Conservation (phyloP, 768 basidiomycete genomes). For the Suillus americanus region DNA sequence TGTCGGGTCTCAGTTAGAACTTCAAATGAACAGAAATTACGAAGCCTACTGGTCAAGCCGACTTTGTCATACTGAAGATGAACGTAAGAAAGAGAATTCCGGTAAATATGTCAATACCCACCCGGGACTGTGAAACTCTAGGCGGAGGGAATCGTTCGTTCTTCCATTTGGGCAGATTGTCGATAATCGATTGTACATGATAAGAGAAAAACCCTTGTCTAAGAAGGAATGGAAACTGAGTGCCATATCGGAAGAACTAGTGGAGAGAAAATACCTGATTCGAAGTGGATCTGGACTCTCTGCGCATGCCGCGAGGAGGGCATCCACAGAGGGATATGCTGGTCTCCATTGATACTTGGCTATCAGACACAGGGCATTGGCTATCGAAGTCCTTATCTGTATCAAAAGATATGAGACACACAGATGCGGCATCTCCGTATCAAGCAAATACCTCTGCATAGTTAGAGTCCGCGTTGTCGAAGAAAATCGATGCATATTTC, state of each 20-base stretch:
- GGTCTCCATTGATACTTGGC: constrained; percentile 68
- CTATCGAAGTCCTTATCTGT: constrained; percentile 70
- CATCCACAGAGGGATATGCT: constrained; percentile 52
- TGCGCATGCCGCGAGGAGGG: constrained; percentile 56
- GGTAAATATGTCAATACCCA: constrained; percentile 21
- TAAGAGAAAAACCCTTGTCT: constrained; percentile 58
- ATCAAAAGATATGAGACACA: constrained; percentile 2
- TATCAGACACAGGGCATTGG: constrained; percentile 60
- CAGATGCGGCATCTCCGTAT: background rate
- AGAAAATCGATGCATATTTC: constrained; percentile 66
- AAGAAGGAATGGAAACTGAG: constrained; percentile 5
- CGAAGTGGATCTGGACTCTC: constrained; percentile 55
- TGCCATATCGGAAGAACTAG: background rate
- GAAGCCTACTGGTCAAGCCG: constrained; percentile 70
- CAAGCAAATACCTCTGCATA: constrained; percentile 71
- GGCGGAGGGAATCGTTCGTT: constrained; percentile 81
- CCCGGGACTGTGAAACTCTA: constrained; percentile 79
- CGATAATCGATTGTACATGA: constrained; percentile 55
- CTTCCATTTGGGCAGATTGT: constrained; percentile 66
- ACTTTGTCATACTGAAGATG: constrained; percentile 76
- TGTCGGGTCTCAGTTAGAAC: constrained; percentile 32
- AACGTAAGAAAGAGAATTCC: constrained; percentile 14
- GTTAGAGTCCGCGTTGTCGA: constrained; percentile 75
- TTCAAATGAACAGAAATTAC: constrained; percentile 1
- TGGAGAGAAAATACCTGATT: constrained; percentile 45